Percentiles rank a stretch among this genome's conserved stretches.
phyloP scores from a whole-genome alignment of 139 green algal species.

The Raphidocelis subcapitata region DNA sequence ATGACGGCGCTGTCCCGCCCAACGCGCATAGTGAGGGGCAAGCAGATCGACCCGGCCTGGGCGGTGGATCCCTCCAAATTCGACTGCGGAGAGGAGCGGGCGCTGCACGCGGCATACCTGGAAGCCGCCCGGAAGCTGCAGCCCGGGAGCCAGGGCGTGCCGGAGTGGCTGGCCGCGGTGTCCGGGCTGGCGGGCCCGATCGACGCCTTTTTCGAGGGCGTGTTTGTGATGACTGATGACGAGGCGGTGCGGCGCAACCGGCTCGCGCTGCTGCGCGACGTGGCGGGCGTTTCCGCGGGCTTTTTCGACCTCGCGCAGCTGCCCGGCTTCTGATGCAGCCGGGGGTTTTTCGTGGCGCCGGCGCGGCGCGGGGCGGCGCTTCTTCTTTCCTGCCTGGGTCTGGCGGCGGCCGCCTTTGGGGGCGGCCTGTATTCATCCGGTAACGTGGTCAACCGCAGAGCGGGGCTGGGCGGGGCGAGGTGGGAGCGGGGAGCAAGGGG shows the following conservation, averaged over 20 bases:
- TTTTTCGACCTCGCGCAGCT: constrained; percentile 88
- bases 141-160: constrained; percentile 36
- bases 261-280: constrained; percentile 79
- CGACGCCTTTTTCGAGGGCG: constrained; percentile 92
- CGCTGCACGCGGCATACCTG: constrained; percentile 56
- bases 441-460: too few relatives aligned
- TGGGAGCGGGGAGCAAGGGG: too few relatives aligned
- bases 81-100: constrained; percentile 75
- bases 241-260: constrained; percentile 77
- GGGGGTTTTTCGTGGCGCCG: too few relatives aligned
- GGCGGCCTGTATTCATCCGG: too few relatives aligned
- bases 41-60: constrained; percentile 61
- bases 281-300: constrained; percentile 78
- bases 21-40: constrained; percentile 85
- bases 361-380: too few relatives aligned
- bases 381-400: too few relatives aligned
- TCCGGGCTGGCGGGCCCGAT: constrained; percentile 67
- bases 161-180: constrained; percentile 61
- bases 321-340: constrained; percentile 96
- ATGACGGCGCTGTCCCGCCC: constrained; percentile 80
- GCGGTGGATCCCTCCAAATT: constrained; percentile 65
- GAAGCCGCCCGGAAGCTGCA: constrained; percentile 27
- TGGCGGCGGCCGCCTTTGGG: too few relatives aligned
- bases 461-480: too few relatives aligned
- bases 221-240: constrained; percentile 93